Percentiles rank a stretch among this genome's conserved stretches.
phyloP scores from a whole-genome alignment of 2,329 filamentous ascomycete species.

The Pyrenochaeta sp. region DNA sequence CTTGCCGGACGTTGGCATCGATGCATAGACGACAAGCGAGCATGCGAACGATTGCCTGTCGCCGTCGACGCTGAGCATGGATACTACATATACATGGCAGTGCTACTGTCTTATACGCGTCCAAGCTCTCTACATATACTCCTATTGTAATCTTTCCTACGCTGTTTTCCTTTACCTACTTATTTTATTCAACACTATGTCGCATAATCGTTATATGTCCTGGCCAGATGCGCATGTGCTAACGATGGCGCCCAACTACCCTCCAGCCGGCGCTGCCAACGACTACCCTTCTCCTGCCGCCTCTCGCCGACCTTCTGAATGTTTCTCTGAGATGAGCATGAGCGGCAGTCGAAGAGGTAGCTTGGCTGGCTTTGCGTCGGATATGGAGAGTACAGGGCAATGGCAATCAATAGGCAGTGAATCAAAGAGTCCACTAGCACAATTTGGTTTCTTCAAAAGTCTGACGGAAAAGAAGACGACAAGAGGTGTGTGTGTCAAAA shows the following conservation, averaged over 20 bases:
- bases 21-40: constrained; percentile 32
- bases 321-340: constrained; percentile 40
- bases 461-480: constrained; percentile 76
- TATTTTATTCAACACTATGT: constrained; percentile 32
- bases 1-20: constrained; percentile 34
- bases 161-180: constrained; percentile 16
- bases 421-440: constrained; percentile 48
- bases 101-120: constrained; percentile 30
- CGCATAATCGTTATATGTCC: constrained; percentile 45
- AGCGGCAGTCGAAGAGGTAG: constrained; percentile 43
- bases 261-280: constrained; percentile 43
- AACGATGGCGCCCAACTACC: constrained; percentile 48
- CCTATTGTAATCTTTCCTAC: constrained; percentile 41
- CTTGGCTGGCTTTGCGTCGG: constrained; percentile 46
- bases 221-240: constrained; percentile 46
- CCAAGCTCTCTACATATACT: constrained; percentile 36
- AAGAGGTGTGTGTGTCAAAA: constrained; percentile 63
- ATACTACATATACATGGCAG: constrained; percentile 46
- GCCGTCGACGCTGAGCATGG: constrained; percentile 12
- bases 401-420: constrained; percentile 49
- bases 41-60: constrained; percentile 18
- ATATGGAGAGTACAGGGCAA: constrained; percentile 49
- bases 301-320: constrained; percentile 44
- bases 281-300: constrained; percentile 46
- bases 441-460: constrained; percentile 68